Base-by-base conservation (phyloP, 352 stramenopile species). In the Globisporangium ultimum region DNA sequence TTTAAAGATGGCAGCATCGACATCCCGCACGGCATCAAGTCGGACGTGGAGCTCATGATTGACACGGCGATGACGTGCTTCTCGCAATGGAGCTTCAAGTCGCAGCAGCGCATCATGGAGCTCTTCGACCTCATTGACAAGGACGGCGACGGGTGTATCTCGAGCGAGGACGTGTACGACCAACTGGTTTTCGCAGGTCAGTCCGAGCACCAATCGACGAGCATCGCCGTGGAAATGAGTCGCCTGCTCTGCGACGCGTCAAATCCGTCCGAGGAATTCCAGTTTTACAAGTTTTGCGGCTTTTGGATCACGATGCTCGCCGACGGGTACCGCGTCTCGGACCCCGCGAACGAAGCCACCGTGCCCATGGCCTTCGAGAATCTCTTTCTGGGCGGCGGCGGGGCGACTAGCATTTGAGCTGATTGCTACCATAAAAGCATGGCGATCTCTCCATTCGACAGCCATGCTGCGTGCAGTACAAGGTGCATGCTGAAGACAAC, bases 281-380 rank as follows among this genome's bases (percentile, higher is more conserved):
- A 48, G 36, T 85, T 85, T 48, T 73, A 79, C 43, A 72, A 71
- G 28, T 86, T 82, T 43, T 68, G 65, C 20, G 73, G 66, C 36
- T 82, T 84, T 55, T 86, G 71, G 75, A 58, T 86, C 58, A 76
- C 76, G 41, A 71, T 84, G 68, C 58, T 86, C 3, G 66, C 67
- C 5, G 76, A 86, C 41, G 51, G 66, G 47, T 62, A 63, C 55
- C 59, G 49, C 24, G 66, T 79, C 5, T 84, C 76, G 1, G 72
- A 85, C 55, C 66, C 67, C 10, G 48, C 21, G 14, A 87, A 88
- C 49, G 76, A 83, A 57, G 28, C 12, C 3, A 61, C 55, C 1
- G 67, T 88, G 54, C 50, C 78, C 7, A 49, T 50, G 3, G 63
- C 69, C 0, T 62, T 86, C 11, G 50, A 82, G 53, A 53, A 57